These are phyloP conservation scores for Marsdenia floribunda DNA, from an alignment of 257 asterid species.

Conservation along the genomic window DNA sequence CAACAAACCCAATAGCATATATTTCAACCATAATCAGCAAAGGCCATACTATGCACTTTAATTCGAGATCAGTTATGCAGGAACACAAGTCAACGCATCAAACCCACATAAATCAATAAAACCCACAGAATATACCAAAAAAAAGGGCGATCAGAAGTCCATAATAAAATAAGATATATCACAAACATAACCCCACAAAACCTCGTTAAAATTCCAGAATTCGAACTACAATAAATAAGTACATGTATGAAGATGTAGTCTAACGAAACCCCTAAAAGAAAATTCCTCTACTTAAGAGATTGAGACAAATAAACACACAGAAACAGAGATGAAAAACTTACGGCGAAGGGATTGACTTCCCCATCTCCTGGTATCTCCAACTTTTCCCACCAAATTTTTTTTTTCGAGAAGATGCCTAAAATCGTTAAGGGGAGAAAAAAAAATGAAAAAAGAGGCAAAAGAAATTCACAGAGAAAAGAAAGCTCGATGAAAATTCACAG, in stretches of 20 bases:
- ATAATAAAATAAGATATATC: neutral
- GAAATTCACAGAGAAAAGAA: neutral
- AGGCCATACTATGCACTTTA: neutral
- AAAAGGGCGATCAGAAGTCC: neutral
- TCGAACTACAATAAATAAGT: neutral
- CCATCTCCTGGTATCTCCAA: slow-evolving; percentile 40
- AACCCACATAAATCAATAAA: neutral
- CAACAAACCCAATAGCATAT: neutral
- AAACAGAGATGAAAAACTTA: slow-evolving; percentile 8
- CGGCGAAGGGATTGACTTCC: slow-evolving; percentile 42
- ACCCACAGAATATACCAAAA: neutral
- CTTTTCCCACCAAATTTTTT: slow-evolving; percentile 83
- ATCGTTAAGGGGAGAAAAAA: too few relatives aligned
- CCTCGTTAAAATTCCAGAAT: neutral
- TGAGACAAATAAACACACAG: neutral
- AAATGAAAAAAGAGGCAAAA: neutral
- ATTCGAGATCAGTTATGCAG: slow-evolving; percentile 3
- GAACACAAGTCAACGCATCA: slow-evolving; percentile 11
- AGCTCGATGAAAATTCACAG: slow-evolving; percentile 6
- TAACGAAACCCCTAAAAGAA: neutral
- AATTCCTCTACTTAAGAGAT: neutral
- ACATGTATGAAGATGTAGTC: neutral
- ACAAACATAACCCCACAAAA: neutral
- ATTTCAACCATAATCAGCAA: neutral
- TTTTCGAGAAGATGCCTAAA: slow-evolving; percentile 1